phyloP scores from a whole-genome alignment of 495 filamentous ascomycete species.

The Rostrohypoxylon terebratum region DNA sequence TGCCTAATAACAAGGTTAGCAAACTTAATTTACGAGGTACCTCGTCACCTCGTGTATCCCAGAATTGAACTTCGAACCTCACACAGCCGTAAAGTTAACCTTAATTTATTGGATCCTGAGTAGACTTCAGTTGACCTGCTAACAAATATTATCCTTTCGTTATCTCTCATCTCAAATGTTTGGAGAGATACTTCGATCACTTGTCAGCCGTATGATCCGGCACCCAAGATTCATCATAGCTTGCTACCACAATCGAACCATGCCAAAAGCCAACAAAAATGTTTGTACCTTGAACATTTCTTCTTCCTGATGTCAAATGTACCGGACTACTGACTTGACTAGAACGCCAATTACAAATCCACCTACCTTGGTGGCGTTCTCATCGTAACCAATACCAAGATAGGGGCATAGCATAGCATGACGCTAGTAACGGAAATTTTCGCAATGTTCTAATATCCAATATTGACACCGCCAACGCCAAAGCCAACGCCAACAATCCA shows the following conservation, averaged over 20 bases:
- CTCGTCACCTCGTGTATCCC: not conserved
- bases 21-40: conserved; percentile 17
- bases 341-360: not conserved
- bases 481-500: not conserved
- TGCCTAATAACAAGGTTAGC: not conserved
- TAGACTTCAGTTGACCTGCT: not conserved
- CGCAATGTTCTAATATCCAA: not conserved
- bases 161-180: not conserved
- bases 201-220: not conserved
- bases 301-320: not conserved
- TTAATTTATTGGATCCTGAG: not conserved
- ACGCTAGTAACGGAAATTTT: not conserved
- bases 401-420: not conserved
- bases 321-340: not conserved
- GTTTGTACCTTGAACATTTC: not conserved
- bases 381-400: not conserved
- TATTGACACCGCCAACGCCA: not conserved
- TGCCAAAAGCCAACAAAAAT: not conserved
- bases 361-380: not conserved
- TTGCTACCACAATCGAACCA: not conserved
- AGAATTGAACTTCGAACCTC: not conserved
- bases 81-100: conserved; percentile 3
- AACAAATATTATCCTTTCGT: not conserved
- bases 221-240: not conserved
- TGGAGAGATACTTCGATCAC: not conserved